Evolutionary conservation across 2,329 filamentous ascomycete genomes (phyloP), one percentile per base, ranked within the genome.

Genomic region (Xylaria sp.): DNA sequence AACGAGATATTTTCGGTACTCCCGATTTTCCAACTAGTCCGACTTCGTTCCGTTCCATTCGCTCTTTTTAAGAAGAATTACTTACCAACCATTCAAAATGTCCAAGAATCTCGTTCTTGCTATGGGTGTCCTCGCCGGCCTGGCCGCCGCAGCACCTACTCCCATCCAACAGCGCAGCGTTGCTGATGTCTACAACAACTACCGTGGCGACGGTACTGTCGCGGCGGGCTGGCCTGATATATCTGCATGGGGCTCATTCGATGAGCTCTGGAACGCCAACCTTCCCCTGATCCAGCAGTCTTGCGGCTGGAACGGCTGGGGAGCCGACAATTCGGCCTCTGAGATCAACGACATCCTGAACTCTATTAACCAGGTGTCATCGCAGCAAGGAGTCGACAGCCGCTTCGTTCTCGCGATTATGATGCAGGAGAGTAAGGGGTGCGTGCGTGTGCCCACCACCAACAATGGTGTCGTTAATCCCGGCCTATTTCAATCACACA

Each of bases 341-440:
- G 69, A 71, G 50, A 61, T 71, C 25, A 60, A 13, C 51, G 37
- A 57, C 23, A 69, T 71, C 50, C 60, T 60, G 47, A n/a, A 35
- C 35, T 74, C 75, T 57, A 82, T 84, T 64, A 67, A 78, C 58
- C 59, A 71, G 13, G 77, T 81, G 6, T 75, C 81, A 3, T 58
- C 55, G 8, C 59, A 67, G 6, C 72, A 75, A 0, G 70, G 73
- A 18, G 73, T 84, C 35, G 81, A 83, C 69, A 70, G 75, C 47
- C 81, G 82, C 57, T 82, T 82, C 69, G 81, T 84, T 69, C 75
- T 84, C 16, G 80, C 81, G n/a, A 76, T 84, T 66, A 70, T 84
- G 44, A 78, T 84, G 77, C 82, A 84, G 71, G 82, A 84, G 71
- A 81, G 79, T 69, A 79, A 78, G 66, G 82, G 82, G 48, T 84